Percentiles rank a stretch among this genome's conserved stretches.
Conservation (phyloP, 176 grass and related monocot genomes). For the Rhipidocladum racemiflorum region DNA sequence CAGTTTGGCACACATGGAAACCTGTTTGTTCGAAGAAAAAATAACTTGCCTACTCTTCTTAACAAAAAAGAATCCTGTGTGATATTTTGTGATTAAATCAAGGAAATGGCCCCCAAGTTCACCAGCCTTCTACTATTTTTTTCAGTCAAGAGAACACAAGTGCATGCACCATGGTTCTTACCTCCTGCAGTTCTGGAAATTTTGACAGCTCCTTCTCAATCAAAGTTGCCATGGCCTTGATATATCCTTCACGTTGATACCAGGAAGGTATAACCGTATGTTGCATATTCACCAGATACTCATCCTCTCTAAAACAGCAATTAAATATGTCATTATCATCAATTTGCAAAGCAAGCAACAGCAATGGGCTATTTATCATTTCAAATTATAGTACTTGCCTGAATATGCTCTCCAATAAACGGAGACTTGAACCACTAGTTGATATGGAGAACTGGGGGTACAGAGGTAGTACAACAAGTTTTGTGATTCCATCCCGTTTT, state of each 20-base stretch:
- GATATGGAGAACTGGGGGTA: conserved; percentile 99
- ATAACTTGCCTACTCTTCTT: background rate
- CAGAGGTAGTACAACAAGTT: conserved; percentile 97
- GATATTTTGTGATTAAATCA: conserved; percentile 7
- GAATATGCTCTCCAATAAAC: conserved; percentile 96
- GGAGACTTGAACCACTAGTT: conserved; percentile 97
- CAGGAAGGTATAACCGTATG: conserved; percentile 99
- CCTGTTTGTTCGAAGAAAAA: background rate
- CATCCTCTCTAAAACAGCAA: conserved; percentile 76
- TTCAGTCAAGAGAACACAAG: conserved; percentile 5
- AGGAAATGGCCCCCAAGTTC: background rate
- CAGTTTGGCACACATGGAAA: conserved; percentile 11
- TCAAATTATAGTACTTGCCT: conserved; percentile 47
- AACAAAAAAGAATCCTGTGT: background rate
- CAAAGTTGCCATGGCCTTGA: conserved; percentile 93
- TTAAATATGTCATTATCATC: background rate
- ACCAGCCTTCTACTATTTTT: background rate
- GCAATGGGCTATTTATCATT: background rate
- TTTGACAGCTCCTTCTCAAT: conserved; percentile 82
- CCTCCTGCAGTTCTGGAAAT: conserved; percentile 73
- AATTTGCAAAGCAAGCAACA: conserved; percentile 21
- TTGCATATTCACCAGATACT: conserved; percentile 98
- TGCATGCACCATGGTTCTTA: conserved; percentile 27
- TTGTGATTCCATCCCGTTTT: conserved; percentile 91
- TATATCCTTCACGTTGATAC: conserved; percentile 99